Percentiles rank a stretch among this genome's conserved stretches.
phyloP scores from a whole-genome alignment of 805 yeast genomes.

The Nadsonia fulvescens region DNA sequence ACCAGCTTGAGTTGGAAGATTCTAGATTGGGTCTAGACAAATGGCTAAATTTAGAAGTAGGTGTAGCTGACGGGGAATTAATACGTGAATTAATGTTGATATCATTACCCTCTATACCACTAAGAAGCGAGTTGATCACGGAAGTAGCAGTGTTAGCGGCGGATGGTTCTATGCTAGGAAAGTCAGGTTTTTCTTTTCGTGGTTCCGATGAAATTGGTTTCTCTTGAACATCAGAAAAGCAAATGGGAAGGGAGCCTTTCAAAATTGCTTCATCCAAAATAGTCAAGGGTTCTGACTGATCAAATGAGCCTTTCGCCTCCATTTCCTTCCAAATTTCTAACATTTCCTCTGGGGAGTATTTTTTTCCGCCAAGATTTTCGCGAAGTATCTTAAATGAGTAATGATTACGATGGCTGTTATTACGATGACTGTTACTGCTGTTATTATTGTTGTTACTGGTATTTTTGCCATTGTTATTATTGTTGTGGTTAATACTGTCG shows the following conservation, averaged over 20 bases:
- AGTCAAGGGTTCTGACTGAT: slow-evolving; percentile 4
- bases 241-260: slow-evolving; percentile 4
- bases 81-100: no score
- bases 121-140: no score
- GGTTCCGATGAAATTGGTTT: neutral
- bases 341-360: slow-evolving; percentile 34
- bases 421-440: slow-evolving; percentile 6
- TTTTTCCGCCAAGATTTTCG: slow-evolving; percentile 23
- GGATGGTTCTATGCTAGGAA: neutral
- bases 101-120: no score
- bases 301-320: slow-evolving; percentile 17
- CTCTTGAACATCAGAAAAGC: slow-evolving; percentile 2
- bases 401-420: slow-evolving; percentile 6
- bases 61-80: no score
- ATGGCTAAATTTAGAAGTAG: no score
- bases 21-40: no score
- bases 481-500: no score
- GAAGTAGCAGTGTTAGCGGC: slow-evolving; percentile 1
- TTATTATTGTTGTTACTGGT: slow-evolving; percentile 4
- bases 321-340: slow-evolving; percentile 32
- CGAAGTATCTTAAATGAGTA: no score
- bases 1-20: no score
- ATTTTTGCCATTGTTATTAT: slow-evolving; percentile 7
- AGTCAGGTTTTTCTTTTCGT: neutral
- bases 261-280: slow-evolving; percentile 4